phyloP scores from a whole-genome alignment of 208 protist species.

The Wallacemonas rigidus region DNA sequence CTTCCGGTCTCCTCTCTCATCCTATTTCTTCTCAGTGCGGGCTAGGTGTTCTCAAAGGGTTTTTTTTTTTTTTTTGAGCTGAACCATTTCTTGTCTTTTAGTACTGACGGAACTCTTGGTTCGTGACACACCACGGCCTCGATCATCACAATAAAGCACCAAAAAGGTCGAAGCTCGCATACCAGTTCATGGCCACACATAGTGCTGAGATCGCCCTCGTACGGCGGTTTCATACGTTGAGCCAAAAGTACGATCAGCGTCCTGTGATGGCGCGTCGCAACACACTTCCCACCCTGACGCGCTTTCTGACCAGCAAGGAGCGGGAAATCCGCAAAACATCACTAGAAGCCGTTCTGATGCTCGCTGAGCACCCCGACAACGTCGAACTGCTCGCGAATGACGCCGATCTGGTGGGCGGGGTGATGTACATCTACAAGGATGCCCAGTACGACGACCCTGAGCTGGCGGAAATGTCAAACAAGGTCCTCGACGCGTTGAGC shows the following conservation, averaged over 20 bases:
- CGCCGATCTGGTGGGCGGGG: constrained; percentile 41
- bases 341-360: constrained; percentile 66
- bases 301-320: constrained; percentile 84
- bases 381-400: constrained; percentile 66
- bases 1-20: background rate
- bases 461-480: constrained; percentile 53
- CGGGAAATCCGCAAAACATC: constrained; percentile 73
- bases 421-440: constrained; percentile 74
- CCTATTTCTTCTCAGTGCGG: background rate
- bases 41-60: background rate
- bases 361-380: constrained; percentile 89
- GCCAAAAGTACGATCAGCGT: constrained; percentile 74
- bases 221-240: constrained; percentile 74
- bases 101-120: no score
- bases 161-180: no score
- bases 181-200: constrained; percentile 50
- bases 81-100: no score
- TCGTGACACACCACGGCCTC: no score
- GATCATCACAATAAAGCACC: no score
- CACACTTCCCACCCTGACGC: constrained; percentile 76
- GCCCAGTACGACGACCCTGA: constrained; percentile 81
- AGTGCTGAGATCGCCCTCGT: constrained; percentile 81
- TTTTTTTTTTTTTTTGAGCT: background rate
- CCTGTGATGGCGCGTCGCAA: constrained; percentile 82
- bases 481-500: constrained; percentile 51